Base-by-base conservation (phyloP, 345 rosid species). In the Salix purpurea region DNA sequence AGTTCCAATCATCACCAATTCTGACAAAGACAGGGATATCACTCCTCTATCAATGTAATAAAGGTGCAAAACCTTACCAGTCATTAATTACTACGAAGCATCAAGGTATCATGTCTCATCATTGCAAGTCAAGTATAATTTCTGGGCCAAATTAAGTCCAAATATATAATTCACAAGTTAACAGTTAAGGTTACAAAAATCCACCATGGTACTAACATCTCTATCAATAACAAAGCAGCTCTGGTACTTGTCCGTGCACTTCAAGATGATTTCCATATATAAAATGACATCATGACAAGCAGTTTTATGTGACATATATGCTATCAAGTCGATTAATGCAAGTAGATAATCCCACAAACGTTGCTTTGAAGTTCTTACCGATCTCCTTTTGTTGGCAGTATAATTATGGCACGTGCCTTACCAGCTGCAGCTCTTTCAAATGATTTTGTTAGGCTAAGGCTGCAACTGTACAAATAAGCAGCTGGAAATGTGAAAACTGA, bases 391-490 rank as follows among this genome's bases (percentile, higher is more conserved):
- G 92, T 86, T 80, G 99, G 94, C 83, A 95, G 83, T 83, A 95
- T 87, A 58, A 95, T 93, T 83, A 95, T 88, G 75, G 97, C 93
- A 79, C 97, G 94, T 15, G 99, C 97, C 86, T 77, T 88, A 76
- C 74, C 74, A 62, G 97, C 99, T 12, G 99, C 97, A 83, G 97
- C 96, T 81, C 94, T 86, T 82, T 91, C 96, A 74, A 89, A 95
- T 79, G 99, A 91, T 83, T 87, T 93, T 65, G 97, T 95, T 78
- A 93, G 79, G 88, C 83, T 93, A 77, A 95, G 93, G 86, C 91
- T 89, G 86, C 99, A 95, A 89, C 99, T 95, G 92, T 76, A 87
- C 82, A 86, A 74, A 78, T 23, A 58, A 80, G 82, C 80, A 82
- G 54, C 74, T 65, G 60, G 58, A 69, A 52, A 48, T 65, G 65